Conservation (phyloP, 352 stramenopile species). For the Phytophthora niederhauseri region DNA sequence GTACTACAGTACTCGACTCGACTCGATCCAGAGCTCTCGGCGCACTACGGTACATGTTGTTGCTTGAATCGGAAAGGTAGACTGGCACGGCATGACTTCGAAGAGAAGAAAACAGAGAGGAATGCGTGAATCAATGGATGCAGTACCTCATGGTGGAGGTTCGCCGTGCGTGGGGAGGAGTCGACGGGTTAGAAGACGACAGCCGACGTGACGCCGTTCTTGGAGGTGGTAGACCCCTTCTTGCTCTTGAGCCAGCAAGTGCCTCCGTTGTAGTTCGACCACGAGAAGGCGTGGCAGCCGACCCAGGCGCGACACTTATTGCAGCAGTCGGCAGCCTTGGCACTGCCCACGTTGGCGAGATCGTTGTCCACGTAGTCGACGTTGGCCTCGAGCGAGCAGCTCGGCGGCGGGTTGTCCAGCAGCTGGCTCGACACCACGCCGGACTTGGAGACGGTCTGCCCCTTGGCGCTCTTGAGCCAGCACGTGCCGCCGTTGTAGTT, state of each 20-base stretch:
- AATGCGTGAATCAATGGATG: neutral
- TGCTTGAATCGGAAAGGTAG: neutral
- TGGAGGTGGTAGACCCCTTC: slow-evolving; percentile 24
- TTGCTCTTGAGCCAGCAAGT: slow-evolving; percentile 34
- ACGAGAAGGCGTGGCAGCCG: slow-evolving; percentile 39
- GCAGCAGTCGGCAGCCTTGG: slow-evolving; percentile 34
- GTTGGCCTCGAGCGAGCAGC: slow-evolving; percentile 26
- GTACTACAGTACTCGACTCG: neutral
- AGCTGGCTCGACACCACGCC: slow-evolving; percentile 36
- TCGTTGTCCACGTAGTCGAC: slow-evolving; percentile 42
- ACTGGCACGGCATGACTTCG: slow-evolving; percentile 9
- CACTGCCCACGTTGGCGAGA: slow-evolving; percentile 25
- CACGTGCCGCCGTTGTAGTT: slow-evolving; percentile 32
- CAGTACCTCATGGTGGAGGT: neutral
- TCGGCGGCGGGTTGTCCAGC: slow-evolving; percentile 23
- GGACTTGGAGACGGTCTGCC: slow-evolving; percentile 13
- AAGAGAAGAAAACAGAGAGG: neutral
- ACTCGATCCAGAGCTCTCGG: neutral
- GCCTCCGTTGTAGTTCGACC: slow-evolving; percentile 29
- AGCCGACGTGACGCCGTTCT: slow-evolving; percentile 37
- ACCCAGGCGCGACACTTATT: slow-evolving; percentile 20
- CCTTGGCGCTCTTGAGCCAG: slow-evolving; percentile 39
- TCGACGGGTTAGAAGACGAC: slow-evolving; percentile 21
- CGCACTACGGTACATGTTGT: neutral
- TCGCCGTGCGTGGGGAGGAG: slow-evolving; percentile 8